A percentile compares a stretch with the other conserved stretches of the same genome.
phyloP scores from a whole-genome alignment of 78 protist genomes.

The Guillardia theta region DNA sequence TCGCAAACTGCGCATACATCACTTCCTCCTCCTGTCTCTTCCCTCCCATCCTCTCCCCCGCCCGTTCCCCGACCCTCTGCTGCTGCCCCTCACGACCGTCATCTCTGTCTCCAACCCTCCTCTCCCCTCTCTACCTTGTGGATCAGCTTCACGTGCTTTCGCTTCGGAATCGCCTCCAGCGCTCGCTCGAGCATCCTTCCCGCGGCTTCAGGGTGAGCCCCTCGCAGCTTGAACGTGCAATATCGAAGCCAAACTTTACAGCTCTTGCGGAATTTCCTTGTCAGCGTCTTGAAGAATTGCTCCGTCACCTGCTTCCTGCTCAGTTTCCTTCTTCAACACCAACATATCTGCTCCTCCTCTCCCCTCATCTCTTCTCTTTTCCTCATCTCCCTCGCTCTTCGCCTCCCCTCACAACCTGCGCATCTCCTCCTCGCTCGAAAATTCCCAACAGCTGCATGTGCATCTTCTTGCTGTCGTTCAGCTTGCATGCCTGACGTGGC shows the following conservation, averaged over 20 bases:
- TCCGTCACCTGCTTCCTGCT: constrained; percentile 46
- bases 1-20: constrained; percentile 79
- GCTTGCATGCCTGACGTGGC: neutral
- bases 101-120: too few relatives aligned
- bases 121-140: too few relatives aligned
- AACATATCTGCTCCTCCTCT: too few relatives aligned
- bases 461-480: constrained; percentile 32
- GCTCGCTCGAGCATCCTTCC: neutral
- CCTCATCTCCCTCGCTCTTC: too few relatives aligned
- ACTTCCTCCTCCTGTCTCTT: too few relatives aligned
- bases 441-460: constrained; percentile 50
- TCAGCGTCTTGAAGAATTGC: constrained; percentile 52
- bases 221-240: neutral
- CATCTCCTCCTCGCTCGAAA: neutral
- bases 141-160: constrained; percentile 41
- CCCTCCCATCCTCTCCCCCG: too few relatives aligned
- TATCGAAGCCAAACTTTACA: constrained; percentile 48
- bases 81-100: too few relatives aligned
- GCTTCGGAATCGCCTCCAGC: neutral
- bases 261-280: constrained; percentile 61
- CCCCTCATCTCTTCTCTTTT: too few relatives aligned
- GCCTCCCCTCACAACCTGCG: too few relatives aligned
- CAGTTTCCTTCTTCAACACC: constrained; percentile 25
- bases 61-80: too few relatives aligned
- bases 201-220: neutral